Conservation (phyloP, 2,329 filamentous ascomycete species). For the Cryphonectria radicalis region DNA sequence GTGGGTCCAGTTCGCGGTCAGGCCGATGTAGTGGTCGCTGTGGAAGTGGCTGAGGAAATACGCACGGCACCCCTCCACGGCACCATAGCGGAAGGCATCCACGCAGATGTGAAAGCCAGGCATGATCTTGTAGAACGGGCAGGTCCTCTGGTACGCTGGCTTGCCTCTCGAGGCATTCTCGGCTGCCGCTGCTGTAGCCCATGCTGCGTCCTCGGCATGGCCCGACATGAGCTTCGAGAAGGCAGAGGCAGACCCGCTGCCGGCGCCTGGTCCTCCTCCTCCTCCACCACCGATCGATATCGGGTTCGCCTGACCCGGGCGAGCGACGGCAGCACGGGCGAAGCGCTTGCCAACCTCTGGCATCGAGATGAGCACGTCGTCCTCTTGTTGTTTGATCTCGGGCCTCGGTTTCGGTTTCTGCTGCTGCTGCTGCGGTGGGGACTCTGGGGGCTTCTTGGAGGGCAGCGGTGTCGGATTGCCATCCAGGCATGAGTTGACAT, state of each 20-base stretch:
- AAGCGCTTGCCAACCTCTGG: conserved; percentile 60
- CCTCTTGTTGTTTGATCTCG: conserved; percentile 22
- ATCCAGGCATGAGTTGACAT: conserved; percentile 94
- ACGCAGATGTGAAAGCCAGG: conserved; percentile 92
- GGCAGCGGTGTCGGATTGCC: conserved; percentile 70
- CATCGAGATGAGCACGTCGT: conserved; percentile 38
- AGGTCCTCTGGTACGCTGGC: conserved; percentile 85
- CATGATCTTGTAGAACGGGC: conserved; percentile 98
- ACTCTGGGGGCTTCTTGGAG: conserved; percentile 19
- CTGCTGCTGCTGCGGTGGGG: conserved; percentile 25
- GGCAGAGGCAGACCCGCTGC: conserved; percentile 63
- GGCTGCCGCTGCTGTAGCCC: conserved; percentile 82
- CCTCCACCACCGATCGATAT: conserved; percentile 57
- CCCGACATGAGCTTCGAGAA: conserved; percentile 93
- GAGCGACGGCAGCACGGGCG: conserved; percentile 70
- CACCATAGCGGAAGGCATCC: conserved; percentile 94
- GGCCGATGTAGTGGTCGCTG: conserved; percentile 93
- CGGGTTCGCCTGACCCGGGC: conserved; percentile 81
- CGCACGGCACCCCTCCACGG: conserved; percentile 86
- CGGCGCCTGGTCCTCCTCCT: conserved; percentile 23
- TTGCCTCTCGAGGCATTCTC: conserved; percentile 81
- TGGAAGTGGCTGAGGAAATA: conserved; percentile 99
- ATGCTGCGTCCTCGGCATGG: conserved; percentile 87
- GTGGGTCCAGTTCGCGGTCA: conserved; percentile 87
- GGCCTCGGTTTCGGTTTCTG: conserved; percentile 18